Base-by-base conservation (phyloP, 768 basidiomycete species). In the Kwoniella dejecticola region DNA sequence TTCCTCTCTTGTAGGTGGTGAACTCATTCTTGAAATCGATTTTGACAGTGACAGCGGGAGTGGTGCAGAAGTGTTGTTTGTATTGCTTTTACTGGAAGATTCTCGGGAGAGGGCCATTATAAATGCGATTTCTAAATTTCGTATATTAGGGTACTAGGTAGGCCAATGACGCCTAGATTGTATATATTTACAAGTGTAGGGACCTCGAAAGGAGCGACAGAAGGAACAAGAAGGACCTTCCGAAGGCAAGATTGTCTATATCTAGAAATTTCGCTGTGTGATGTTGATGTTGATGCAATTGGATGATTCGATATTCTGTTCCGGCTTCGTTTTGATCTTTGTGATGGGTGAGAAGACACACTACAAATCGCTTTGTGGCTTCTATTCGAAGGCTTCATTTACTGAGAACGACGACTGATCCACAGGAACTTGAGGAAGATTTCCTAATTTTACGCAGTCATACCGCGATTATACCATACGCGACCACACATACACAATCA, bases 21-120 rank as follows among this genome's bases (percentile, higher is more conserved):
- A 50, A 31, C 48, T 50, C 48, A 50, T 30, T 17, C 30, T 30
- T 31, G 48, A 50, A 15, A 31, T 13, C 21, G 48, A 19, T 19
- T 15, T 50, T 19, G 27, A 33, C 6, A 50, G 30, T 31, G 48
- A 50, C n/a, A 50, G 33, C 11, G 46, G 23, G 21, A 45, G 21
- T 3, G 26, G 48, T 19, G 27, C 17, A 36, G 30, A n/a, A 24
- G 29, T 2, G 7, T 15, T 3, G 19, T 27, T 30, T 26, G 24
- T 24, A 26, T 29, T 1, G 11, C 13, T 47, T 13, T 26, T n/a
- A n/a, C 3, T 30, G 15, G 30, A 50, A 50, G 27, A 31, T 31
- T 30, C 48, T 50, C 48, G 27, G n/a, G 48, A 50, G 11, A n/a
- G 30, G 7, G 48, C 15, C 48, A 50, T 47, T n/a, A 5, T 44